These are phyloP conservation scores for Simplicillium aogashimaense DNA, from an alignment of 2,329 filamentous ascomycete species.

Conservation along the genomic window DNA sequence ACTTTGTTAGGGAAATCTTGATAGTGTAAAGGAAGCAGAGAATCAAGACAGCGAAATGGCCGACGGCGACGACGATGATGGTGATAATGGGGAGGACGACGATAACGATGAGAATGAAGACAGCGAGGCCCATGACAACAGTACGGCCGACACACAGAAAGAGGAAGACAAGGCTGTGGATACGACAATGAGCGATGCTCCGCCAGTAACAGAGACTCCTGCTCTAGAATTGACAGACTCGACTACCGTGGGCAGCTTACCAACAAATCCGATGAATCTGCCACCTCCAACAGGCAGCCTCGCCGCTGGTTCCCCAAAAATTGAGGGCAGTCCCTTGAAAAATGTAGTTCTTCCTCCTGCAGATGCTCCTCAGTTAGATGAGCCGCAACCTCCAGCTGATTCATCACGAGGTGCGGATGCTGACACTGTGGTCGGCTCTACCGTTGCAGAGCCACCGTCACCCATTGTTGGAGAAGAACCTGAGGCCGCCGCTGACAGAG, in stretches of 20 bases:
- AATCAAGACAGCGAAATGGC: constrained; percentile 43
- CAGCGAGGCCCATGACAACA: constrained; percentile 16
- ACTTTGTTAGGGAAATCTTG: not conserved
- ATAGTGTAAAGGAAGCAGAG: constrained; percentile 17
- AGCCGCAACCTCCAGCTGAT: constrained; percentile 12
- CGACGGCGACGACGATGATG: constrained; percentile 37
- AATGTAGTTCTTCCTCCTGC: constrained; percentile 36
- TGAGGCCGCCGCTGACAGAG: constrained; percentile 14
- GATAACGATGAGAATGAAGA: constrained; percentile 38
- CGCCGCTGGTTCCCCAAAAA: constrained; percentile 18
- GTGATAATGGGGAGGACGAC: constrained; percentile 36
- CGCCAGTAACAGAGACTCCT: constrained; percentile 1
- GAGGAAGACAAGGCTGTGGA: constrained; percentile 4
- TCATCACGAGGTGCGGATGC: not conserved
- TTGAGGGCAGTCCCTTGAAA: constrained; percentile 43
- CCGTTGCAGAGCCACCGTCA: constrained; percentile 20
- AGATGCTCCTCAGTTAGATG: no score
- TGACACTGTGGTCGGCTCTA: constrained; percentile 12
- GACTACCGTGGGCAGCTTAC: constrained; percentile 15
- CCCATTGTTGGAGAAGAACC: constrained; percentile 19
- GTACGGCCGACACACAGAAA: constrained; percentile 5
- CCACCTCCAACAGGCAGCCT: constrained; percentile 18
- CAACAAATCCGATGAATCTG: constrained; percentile 18
- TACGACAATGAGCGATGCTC: constrained; percentile 11
- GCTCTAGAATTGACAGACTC: constrained; percentile 28